A percentile compares a stretch with the other conserved stretches of the same genome.
Evolutionary conservation across 2,329 filamentous ascomycete species (phyloP).

Genomic region (Dothidotthia symphoricarpi): DNA sequence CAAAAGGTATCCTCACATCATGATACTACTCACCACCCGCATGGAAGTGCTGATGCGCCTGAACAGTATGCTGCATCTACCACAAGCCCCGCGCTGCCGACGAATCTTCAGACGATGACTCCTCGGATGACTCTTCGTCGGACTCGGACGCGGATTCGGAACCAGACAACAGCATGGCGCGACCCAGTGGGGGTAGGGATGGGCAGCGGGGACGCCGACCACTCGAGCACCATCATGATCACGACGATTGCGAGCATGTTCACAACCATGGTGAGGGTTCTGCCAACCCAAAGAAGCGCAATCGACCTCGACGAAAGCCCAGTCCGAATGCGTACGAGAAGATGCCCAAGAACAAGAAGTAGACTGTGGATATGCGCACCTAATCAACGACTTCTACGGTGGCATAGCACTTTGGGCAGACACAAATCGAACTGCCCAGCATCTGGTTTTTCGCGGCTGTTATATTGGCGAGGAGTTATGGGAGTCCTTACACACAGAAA

Average conservation of each 20-base stretch:
- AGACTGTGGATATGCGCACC: too few relatives aligned
- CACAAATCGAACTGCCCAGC: too few relatives aligned
- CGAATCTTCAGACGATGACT: conserved; percentile 74
- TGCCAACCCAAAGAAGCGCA: conserved; percentile 40
- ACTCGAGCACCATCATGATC: conserved; percentile 24
- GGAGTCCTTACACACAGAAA: background rate
- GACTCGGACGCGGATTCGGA: conserved; percentile 56
- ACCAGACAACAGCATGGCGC: conserved; percentile 50
- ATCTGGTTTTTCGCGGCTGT: too few relatives aligned
- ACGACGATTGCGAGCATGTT: conserved; percentile 41
- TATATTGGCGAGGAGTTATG: background rate
- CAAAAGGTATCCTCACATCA: conserved; percentile 65
- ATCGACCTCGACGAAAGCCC: conserved; percentile 51
- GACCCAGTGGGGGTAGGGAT: conserved; percentile 37
- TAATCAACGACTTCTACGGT: too few relatives aligned
- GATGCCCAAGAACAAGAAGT: conserved; percentile 56
- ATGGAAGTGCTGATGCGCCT: too few relatives aligned
- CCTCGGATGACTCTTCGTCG: conserved; percentile 56
- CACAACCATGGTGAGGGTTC: conserved; percentile 44
- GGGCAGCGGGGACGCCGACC: conserved; percentile 25
- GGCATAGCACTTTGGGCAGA: too few relatives aligned
- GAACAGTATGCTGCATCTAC: conserved; percentile 95
- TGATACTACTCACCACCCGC: too few relatives aligned
- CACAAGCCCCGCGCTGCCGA: conserved; percentile 69
- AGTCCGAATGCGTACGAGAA: conserved; percentile 84